A percentile compares a stretch with the other conserved stretches of the same genome.
These are phyloP conservation scores for Diaporthe helianthi DNA, from an alignment of 2,329 filamentous ascomycete species.

Conservation along the genomic window DNA sequence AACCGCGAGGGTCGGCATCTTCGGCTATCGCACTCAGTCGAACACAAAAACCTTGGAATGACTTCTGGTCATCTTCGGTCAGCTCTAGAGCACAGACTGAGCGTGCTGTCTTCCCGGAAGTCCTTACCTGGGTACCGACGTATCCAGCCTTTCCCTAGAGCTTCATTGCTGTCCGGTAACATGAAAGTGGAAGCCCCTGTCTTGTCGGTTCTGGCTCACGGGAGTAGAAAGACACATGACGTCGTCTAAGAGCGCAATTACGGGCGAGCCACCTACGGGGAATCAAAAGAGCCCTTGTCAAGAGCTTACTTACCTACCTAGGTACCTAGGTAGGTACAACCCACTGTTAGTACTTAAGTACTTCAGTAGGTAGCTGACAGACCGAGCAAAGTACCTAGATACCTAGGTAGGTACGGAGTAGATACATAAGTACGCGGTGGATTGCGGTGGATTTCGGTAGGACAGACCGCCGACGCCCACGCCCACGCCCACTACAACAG, in stretches of 20 bases:
- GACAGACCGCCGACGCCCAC: too few species aligned
- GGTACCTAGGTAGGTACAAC: too few species aligned
- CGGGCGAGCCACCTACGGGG: not conserved
- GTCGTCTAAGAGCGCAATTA: not conserved
- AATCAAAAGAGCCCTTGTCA: not conserved
- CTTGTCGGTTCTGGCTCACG: not conserved
- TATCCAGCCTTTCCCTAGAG: not conserved
- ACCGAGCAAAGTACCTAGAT: not conserved
- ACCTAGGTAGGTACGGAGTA: too few species aligned
- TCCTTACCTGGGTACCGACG: not conserved
- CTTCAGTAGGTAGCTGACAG: too few species aligned
- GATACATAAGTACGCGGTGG: too few species aligned
- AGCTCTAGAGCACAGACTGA: not conserved
- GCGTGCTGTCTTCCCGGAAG: not conserved
- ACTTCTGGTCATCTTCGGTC: too few species aligned
- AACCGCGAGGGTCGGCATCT: slow-evolving; percentile 50
- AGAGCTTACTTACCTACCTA: not conserved
- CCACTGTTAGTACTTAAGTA: too few species aligned
- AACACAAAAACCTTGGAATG: too few species aligned
- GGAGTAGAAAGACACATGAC: not conserved
- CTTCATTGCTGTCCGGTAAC: not conserved
- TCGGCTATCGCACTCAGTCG: slow-evolving; percentile 26
- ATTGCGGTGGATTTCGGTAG: not conserved
- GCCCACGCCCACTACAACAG: too few species aligned
- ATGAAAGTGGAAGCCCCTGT: not conserved